Evolutionary conservation across 352 stramenopile genomes (phyloP).

Genomic region (Globisporangium solare): DNA sequence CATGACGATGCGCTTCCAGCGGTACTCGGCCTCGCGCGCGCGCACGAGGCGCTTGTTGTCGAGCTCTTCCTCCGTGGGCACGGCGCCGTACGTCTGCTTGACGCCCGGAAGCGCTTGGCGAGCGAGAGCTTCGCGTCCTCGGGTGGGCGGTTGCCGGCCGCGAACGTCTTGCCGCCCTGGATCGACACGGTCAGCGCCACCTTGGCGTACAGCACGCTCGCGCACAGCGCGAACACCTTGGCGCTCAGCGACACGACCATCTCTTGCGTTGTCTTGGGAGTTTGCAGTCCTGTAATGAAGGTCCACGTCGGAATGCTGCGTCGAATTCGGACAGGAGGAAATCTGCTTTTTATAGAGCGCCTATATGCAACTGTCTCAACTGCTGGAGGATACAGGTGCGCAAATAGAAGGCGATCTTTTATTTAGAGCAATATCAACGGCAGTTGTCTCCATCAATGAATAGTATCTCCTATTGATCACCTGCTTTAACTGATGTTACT

Average conservation of each 20-base stretch:
- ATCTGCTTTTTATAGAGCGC: not conserved
- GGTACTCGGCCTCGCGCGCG: constrained; percentile 24
- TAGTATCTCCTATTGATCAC: too few relatives aligned
- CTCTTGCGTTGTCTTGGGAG: not conserved
- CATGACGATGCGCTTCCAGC: constrained; percentile 43
- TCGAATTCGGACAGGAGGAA: not conserved
- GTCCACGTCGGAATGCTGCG: too few relatives aligned
- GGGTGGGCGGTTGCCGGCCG: constrained; percentile 21
- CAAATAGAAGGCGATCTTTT: not conserved
- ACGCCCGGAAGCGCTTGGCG: constrained; percentile 15
- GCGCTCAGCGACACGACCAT: constrained; percentile 19
- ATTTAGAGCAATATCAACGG: not conserved
- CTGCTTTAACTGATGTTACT: too few relatives aligned
- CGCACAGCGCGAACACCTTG: constrained; percentile 30
- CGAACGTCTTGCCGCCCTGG: constrained; percentile 32
- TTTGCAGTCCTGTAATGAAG: too few relatives aligned
- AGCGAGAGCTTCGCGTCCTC: constrained; percentile 23
- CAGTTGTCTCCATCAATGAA: too few relatives aligned
- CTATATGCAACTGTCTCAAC: not conserved
- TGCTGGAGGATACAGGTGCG: not conserved
- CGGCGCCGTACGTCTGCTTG: constrained; percentile 21
- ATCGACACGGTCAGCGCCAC: constrained; percentile 26
- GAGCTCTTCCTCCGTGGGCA: constrained; percentile 1
- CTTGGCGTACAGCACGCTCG: constrained; percentile 30
- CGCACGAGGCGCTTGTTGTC: constrained; percentile 13